A percentile compares a stretch with the other conserved stretches of the same genome.
Evolutionary conservation across 805 yeast genomes (phyloP).

Genomic region (Cyberlindnera veronae): DNA sequence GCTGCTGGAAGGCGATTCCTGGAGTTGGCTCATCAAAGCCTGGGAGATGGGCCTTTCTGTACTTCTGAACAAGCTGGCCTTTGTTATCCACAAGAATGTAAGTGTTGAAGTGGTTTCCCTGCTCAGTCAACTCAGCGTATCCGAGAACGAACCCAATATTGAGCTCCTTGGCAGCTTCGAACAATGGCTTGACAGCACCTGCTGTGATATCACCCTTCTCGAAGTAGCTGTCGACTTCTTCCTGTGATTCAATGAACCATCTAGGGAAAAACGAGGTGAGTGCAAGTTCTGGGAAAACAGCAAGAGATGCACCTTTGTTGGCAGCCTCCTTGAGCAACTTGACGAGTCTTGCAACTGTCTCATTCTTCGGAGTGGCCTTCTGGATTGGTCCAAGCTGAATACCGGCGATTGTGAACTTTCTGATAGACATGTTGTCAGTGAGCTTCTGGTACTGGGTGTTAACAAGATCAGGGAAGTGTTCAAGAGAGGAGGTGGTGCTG

Average conservation of each 20-base stretch:
- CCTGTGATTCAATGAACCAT: constrained; percentile 32
- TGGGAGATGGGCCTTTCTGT: constrained; percentile 38
- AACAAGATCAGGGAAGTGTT: too few species aligned
- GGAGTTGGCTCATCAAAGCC: constrained; percentile 35
- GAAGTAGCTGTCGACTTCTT: constrained; percentile 34
- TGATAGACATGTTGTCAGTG: constrained; percentile 16
- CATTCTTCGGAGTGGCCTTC: constrained; percentile 29
- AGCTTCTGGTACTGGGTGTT: not conserved
- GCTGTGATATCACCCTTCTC: constrained; percentile 34
- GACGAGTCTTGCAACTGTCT: constrained; percentile 31
- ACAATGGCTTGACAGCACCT: constrained; percentile 30
- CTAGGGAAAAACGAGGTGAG: constrained; percentile 37
- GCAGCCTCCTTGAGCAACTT: constrained; percentile 31
- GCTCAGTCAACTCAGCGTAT: constrained; percentile 37
- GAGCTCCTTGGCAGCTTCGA: constrained; percentile 30
- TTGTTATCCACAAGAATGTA: constrained; percentile 31
- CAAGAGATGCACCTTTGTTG: constrained; percentile 31
- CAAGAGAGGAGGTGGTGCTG: too few species aligned
- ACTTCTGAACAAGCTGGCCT: constrained; percentile 31
- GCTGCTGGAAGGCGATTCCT: constrained; percentile 33
- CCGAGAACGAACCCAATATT: constrained; percentile 34
- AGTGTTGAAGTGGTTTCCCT: constrained; percentile 35
- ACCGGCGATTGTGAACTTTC: constrained; percentile 33
- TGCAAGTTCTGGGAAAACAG: constrained; percentile 36
- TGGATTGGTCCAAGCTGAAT: constrained; percentile 35